Conservation (phyloP, 2,329 filamentous ascomycete species). For the Claviceps fusiformis region DNA sequence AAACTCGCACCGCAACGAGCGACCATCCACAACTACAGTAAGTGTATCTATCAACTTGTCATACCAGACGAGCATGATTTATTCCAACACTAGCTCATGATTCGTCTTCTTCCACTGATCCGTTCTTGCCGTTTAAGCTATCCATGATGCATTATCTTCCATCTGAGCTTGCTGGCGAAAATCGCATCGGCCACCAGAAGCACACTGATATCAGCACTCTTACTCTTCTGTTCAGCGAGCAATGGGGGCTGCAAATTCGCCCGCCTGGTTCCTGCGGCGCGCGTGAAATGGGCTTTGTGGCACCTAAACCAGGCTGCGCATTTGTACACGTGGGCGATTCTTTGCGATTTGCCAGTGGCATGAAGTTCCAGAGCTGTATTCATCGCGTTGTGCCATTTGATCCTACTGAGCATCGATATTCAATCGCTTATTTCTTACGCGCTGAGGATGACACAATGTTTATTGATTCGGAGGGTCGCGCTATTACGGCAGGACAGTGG, state of each 20-base stretch:
- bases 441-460: slow-evolving; percentile 44
- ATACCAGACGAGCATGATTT: neutral
- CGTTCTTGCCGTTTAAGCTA: slow-evolving; percentile 12
- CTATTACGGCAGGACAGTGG: slow-evolving; percentile 39
- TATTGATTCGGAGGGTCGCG: slow-evolving; percentile 38
- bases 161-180: slow-evolving; percentile 25
- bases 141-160: slow-evolving; percentile 43
- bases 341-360: slow-evolving; percentile 38
- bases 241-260: slow-evolving; percentile 44
- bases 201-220: slow-evolving; percentile 44
- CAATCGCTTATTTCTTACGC: slow-evolving; percentile 44
- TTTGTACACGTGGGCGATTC: slow-evolving; percentile 47
- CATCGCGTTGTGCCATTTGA: slow-evolving; percentile 42
- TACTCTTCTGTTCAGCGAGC: slow-evolving; percentile 40
- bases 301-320: slow-evolving; percentile 35
- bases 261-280: slow-evolving; percentile 28
- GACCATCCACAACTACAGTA: slow-evolving; percentile 30
- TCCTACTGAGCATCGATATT: slow-evolving; percentile 40
- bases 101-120: neutral
- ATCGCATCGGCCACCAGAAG: slow-evolving; percentile 38
- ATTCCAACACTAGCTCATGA: neutral
- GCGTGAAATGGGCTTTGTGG: slow-evolving; percentile 38
- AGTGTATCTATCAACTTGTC: neutral
- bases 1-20: slow-evolving; percentile 36
- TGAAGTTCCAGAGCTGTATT: slow-evolving; percentile 42